A percentile compares a stretch with the other conserved stretches of the same genome.
These are phyloP conservation scores for Penicillium concentricum DNA, from an alignment of 2,329 filamentous ascomycete species.

Conservation along the genomic window DNA sequence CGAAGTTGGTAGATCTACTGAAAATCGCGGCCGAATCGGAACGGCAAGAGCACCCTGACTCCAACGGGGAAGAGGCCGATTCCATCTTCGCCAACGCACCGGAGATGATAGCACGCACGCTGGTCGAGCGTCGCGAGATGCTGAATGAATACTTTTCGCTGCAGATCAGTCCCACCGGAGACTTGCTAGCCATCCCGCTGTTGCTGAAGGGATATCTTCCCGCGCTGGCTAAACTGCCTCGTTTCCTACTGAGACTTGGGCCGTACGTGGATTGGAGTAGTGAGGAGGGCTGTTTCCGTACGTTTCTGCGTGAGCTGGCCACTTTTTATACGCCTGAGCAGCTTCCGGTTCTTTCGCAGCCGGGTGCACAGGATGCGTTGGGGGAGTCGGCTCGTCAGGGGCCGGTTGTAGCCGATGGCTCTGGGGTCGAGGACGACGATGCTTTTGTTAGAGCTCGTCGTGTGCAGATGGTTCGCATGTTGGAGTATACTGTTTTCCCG, in stretches of 20 bases:
- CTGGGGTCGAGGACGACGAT: slow-evolving; percentile 45
- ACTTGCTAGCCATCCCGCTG: slow-evolving; percentile 76
- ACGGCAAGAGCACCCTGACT: slow-evolving; percentile 44
- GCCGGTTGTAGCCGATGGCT: slow-evolving; percentile 8
- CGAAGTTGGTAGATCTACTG: slow-evolving; percentile 70
- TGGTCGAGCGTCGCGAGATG: slow-evolving; percentile 79
- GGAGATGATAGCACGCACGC: slow-evolving; percentile 62
- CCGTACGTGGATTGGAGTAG: slow-evolving; percentile 83
- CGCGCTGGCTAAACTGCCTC: slow-evolving; percentile 78
- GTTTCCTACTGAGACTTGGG: slow-evolving; percentile 82
- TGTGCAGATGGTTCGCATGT: slow-evolving; percentile 66
- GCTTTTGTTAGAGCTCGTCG: slow-evolving; percentile 54
- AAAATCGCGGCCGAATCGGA: slow-evolving; percentile 71
- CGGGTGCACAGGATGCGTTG: background rate
- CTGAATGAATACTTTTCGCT: slow-evolving; percentile 89
- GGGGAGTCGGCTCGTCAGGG: background rate
- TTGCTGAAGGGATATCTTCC: slow-evolving; percentile 88
- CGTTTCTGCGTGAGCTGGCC: slow-evolving; percentile 81
- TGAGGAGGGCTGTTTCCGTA: slow-evolving; percentile 82
- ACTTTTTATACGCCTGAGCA: slow-evolving; percentile 88
- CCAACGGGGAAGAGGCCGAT: slow-evolving; percentile 35
- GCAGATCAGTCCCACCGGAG: slow-evolving; percentile 73
- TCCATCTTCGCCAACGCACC: slow-evolving; percentile 66
- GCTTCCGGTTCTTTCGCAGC: slow-evolving; percentile 55
- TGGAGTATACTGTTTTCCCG: slow-evolving; percentile 88